phyloP scores from a whole-genome alignment of 129 eudicot species.

The Chrysanthemum makinoi region DNA sequence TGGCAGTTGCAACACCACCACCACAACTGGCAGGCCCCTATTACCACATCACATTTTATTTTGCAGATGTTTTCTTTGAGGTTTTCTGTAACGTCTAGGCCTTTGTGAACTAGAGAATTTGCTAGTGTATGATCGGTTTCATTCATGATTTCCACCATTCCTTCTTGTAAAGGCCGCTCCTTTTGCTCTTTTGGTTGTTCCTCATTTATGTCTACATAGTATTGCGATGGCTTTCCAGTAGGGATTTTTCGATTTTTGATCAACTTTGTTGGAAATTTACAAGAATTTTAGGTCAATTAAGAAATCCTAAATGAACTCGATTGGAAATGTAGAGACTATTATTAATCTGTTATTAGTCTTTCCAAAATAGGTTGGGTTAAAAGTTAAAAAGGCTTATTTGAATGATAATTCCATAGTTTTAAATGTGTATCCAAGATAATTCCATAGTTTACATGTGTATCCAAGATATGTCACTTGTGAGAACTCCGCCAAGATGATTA shows the following conservation, averaged over 20 bases:
- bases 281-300: not conserved
- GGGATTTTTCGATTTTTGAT: constrained; percentile 52
- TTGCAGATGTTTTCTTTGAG: constrained; percentile 37
- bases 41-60: constrained; percentile 75
- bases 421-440: no score
- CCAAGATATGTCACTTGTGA: no score
- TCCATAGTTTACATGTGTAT: no score
- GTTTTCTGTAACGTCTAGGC: constrained; percentile 50
- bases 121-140: constrained; percentile 49
- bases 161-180: constrained; percentile 58
- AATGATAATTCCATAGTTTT: no score
- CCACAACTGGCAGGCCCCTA: constrained; percentile 94
- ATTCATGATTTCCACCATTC: constrained; percentile 61
- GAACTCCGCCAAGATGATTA: no score
- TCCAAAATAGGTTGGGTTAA: no score
- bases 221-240: constrained; percentile 74
- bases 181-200: constrained; percentile 15
- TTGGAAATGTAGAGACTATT: not conserved
- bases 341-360: not conserved
- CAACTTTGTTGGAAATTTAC: constrained; percentile 38
- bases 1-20: constrained; percentile 88
- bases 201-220: constrained; percentile 32
- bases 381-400: no score
- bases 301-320: not conserved
- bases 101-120: constrained; percentile 49